Evolutionary conservation across 2,329 filamentous ascomycete genomes (phyloP).

Genomic region (Chrysoporthe deuterocubensis): DNA sequence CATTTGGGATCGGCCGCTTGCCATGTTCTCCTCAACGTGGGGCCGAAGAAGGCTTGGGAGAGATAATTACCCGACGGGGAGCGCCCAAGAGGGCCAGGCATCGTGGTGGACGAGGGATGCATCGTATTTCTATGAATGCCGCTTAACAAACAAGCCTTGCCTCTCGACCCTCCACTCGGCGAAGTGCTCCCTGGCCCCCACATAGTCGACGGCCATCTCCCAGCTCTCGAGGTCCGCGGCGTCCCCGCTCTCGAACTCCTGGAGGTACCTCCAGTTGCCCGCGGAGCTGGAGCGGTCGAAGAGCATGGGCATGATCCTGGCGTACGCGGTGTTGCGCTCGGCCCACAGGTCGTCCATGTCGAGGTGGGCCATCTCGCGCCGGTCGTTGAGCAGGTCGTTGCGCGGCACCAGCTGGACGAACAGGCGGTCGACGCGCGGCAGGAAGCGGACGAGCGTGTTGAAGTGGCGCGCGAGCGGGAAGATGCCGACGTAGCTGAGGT

Average conservation of each 20-base stretch:
- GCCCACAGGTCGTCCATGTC: conserved; percentile 54
- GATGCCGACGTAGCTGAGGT: conserved; percentile 65
- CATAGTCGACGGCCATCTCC: conserved; percentile 48
- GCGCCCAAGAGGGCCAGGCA: no score
- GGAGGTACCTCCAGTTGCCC: conserved; percentile 48
- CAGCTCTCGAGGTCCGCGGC: conserved; percentile 49
- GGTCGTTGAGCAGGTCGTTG: conserved; percentile 41
- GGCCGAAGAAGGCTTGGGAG: background rate
- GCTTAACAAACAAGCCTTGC: conserved; percentile 48
- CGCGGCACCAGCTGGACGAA: conserved; percentile 55
- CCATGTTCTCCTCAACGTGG: background rate
- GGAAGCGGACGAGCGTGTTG: conserved; percentile 48
- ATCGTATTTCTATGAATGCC: background rate
- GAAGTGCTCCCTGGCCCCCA: conserved; percentile 39
- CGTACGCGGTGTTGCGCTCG: conserved; percentile 57
- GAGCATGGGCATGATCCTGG: conserved; percentile 48
- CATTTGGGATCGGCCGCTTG: background rate
- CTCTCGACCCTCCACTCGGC: conserved; percentile 48
- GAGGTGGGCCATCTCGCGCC: conserved; percentile 44
- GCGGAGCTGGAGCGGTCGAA: conserved; percentile 30
- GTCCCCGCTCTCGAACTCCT: conserved; percentile 56
- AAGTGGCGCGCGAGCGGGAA: conserved; percentile 52
- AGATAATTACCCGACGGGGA: no score
- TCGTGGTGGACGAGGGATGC: background rate
- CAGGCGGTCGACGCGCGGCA: conserved; percentile 56